A percentile compares a stretch with the other conserved stretches of the same genome.
Conservation (phyloP, 1,284 basidiomycete species). For the Chondrostereum purpureum region DNA sequence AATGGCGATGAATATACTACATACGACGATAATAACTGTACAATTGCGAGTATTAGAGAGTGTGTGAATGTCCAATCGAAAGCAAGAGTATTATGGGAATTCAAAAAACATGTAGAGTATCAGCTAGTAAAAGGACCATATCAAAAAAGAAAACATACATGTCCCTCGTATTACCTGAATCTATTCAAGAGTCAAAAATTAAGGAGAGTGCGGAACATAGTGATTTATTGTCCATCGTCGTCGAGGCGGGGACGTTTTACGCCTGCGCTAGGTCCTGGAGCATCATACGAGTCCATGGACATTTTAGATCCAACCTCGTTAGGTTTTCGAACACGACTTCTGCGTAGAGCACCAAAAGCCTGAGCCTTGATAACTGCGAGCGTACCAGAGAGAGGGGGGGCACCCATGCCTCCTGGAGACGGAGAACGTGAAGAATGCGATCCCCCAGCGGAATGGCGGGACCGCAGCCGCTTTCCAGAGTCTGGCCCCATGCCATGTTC, state of each 20-base stretch:
- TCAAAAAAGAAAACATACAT: neutral
- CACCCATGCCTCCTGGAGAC: conserved; percentile 42
- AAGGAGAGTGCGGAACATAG: too few relatives aligned
- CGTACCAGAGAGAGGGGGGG: conserved; percentile 62
- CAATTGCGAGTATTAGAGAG: neutral
- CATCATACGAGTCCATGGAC: conserved; percentile 70
- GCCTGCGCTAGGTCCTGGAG: conserved; percentile 64
- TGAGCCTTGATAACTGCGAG: conserved; percentile 83
- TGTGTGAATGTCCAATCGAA: too few relatives aligned
- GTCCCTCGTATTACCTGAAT: neutral
- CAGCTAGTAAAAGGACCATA: neutral
- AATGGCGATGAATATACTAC: neutral
- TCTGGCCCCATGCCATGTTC: conserved; percentile 47
- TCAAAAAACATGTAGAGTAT: neutral
- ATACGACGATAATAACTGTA: neutral
- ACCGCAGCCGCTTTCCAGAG: conserved; percentile 32
- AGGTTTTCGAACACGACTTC: conserved; percentile 60
- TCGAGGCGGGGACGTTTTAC: conserved; percentile 54
- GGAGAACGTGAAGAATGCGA: conserved; percentile 60
- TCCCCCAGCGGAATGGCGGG: conserved; percentile 34
- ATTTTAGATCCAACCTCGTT: conserved; percentile 69
- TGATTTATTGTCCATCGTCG: conserved; percentile 29
- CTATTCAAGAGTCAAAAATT: neutral
- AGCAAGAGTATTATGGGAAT: neutral
- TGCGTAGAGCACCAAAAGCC: conserved; percentile 74